Conservation (phyloP, 352 stramenopile genomes). For the Pythium phragmiticola region DNA sequence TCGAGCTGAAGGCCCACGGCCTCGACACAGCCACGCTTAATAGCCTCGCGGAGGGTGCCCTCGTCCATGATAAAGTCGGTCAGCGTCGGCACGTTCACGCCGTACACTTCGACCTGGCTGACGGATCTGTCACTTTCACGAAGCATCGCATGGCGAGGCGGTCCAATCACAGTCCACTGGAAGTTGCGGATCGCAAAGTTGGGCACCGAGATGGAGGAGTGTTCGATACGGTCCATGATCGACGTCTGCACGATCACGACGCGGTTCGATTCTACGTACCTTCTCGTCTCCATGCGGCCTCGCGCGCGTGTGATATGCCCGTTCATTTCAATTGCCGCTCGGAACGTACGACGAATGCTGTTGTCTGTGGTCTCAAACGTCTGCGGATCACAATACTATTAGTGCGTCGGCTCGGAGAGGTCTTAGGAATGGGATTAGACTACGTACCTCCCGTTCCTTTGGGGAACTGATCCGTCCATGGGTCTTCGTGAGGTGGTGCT, state of each 20-base stretch:
- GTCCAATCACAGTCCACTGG: slow-evolving; percentile 17
- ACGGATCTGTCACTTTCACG: slow-evolving; percentile 3
- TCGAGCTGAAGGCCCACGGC: slow-evolving; percentile 14
- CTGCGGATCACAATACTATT: not conserved
- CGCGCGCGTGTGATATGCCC: not conserved
- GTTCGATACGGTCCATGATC: slow-evolving; percentile 15
- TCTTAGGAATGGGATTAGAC: no score
- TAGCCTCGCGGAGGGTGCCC: not conserved
- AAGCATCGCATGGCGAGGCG: slow-evolving; percentile 1
- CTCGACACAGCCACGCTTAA: slow-evolving; percentile 13
- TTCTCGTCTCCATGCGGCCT: slow-evolving; percentile 11
- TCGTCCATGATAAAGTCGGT: slow-evolving; percentile 3
- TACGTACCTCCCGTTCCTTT: not conserved
- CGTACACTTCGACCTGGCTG: slow-evolving; percentile 17
- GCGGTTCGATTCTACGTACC: slow-evolving; percentile 11
- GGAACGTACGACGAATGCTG: slow-evolving; percentile 7
- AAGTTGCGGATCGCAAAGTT: slow-evolving; percentile 15
- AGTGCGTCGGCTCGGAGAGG: no score
- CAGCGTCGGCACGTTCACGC: slow-evolving; percentile 6
- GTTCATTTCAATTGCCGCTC: not conserved
- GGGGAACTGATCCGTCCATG: not conserved
- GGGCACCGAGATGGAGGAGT: not conserved
- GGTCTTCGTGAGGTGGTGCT: slow-evolving; percentile 14
- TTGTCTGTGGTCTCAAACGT: slow-evolving; percentile 3
- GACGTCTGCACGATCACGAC: slow-evolving; percentile 20